Evolutionary conservation across 179 eudicot species (phyloP).

Genomic region (Heliamphora pulchella): DNA sequence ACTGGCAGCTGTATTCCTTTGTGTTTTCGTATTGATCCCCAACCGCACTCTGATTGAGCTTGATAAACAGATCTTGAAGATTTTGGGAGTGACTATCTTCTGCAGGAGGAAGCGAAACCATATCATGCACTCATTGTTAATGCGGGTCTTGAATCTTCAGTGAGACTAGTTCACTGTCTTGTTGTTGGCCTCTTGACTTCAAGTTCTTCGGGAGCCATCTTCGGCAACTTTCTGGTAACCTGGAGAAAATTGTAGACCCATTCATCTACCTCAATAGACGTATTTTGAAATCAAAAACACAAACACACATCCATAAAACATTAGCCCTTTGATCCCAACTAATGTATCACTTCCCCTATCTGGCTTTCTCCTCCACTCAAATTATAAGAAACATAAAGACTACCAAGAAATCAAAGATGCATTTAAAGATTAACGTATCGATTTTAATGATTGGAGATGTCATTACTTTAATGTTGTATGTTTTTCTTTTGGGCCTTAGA

Average conservation of each 20-base stretch:
- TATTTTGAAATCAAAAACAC: background rate
- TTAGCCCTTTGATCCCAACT: background rate
- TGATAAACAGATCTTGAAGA: background rate
- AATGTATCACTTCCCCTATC: background rate
- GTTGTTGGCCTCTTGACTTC: slow-evolving; percentile 51
- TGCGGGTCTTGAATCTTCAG: slow-evolving; percentile 53
- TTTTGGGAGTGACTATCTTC: background rate
- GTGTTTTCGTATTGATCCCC: background rate
- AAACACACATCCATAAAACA: background rate
- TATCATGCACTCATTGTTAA: slow-evolving; percentile 28
- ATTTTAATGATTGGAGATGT: background rate
- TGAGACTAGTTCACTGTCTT: slow-evolving; percentile 71
- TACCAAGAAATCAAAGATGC: background rate
- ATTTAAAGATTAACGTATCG: background rate
- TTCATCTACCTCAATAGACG: background rate
- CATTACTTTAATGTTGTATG: background rate
- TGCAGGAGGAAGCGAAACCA: background rate
- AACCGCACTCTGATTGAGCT: background rate
- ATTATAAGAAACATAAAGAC: background rate
- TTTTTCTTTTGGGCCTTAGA: background rate
- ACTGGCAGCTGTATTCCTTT: background rate
- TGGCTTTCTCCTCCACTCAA: background rate
- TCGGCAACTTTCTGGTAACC: slow-evolving; percentile 64
- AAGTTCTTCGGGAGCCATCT: slow-evolving; percentile 59
- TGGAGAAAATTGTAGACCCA: slow-evolving; percentile 16